These are phyloP conservation scores for Wickerhamomyces queroliae DNA, from an alignment of 805 yeast genomes.

Conservation along the genomic window DNA sequence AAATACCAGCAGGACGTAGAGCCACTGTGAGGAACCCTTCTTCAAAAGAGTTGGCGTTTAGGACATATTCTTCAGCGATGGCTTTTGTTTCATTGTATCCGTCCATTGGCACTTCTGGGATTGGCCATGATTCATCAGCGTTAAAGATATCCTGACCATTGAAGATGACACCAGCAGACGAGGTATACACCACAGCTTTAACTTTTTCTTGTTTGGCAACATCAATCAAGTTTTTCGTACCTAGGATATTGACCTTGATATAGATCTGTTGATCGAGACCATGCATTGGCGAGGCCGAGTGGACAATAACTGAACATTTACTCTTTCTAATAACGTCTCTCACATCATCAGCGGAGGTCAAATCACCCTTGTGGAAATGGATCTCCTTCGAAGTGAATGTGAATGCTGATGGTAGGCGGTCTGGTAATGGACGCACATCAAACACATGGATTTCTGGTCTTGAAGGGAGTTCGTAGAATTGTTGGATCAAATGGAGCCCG, in stretches of 20 bases:
- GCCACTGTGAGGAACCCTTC: constrained; percentile 71
- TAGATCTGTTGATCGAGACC: constrained; percentile 79
- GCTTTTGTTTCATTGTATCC: constrained; percentile 96
- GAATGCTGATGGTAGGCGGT: constrained; percentile 60
- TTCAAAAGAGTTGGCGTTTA: constrained; percentile 59
- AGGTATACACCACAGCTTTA: constrained; percentile 82
- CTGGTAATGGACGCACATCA: constrained; percentile 87
- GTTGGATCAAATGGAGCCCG: constrained; percentile 87
- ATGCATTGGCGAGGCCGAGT: constrained; percentile 95
- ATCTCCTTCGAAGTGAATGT: constrained; percentile 61
- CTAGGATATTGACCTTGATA: constrained; percentile 85
- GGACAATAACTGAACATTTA: constrained; percentile 75
- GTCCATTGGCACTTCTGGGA: constrained; percentile 90
- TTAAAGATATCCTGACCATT: constrained; percentile 90
- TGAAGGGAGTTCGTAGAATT: constrained; percentile 62
- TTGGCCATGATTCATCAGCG: constrained; percentile 93
- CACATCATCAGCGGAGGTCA: constrained; percentile 71
- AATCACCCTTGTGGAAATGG: constrained; percentile 70
- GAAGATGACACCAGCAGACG: constrained; percentile 96
- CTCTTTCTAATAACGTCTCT: constrained; percentile 50
- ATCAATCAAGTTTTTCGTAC: constrained; percentile 70
- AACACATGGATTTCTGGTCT: constrained; percentile 77
- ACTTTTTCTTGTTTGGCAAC: constrained; percentile 47
- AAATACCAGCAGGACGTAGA: constrained; percentile 94
- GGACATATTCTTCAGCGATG: constrained; percentile 76